Base-by-base conservation (phyloP, 495 filamentous ascomycete genomes). In the Hyaloscypha hepaticicola region DNA sequence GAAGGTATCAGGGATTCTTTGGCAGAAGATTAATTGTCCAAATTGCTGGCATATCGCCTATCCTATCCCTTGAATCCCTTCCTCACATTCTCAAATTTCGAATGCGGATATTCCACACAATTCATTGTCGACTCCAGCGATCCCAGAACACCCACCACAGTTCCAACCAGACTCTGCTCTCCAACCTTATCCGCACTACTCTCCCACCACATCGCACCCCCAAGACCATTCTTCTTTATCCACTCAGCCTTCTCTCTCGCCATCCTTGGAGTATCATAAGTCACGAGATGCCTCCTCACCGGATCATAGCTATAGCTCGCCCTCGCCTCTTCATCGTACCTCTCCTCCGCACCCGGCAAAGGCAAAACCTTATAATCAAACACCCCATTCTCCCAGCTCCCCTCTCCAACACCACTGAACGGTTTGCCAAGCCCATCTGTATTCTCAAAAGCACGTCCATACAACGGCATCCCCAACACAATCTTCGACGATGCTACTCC, bases 171-270 rank as follows among this genome's bases (percentile, higher is more conserved):
- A 72, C 90, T 92, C 55, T 86, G 82, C 5, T 80, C 75, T 0
- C 84, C 85, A 2, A 69, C 71, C 75, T 88, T 90, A 74, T 97
- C 94, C 5, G 83, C 88, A 74, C 87, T 93, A 69, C 87, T 90
- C 77, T 98, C 94, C 93, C 94, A 98, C 93, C 92, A 97, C 93
- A 97, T 98, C 16, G 81, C 90, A 22, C 94, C 93, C 1, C 91
- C 93, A 5, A 97, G 79, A 2, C 85, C 81, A 50, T 82, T 77
- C 14, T 80, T 61, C 69, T 77, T 80, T 67, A 97, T 83, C 73
- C 86, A 97, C 34, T 80, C 76, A 2, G 85, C 87, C 79, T 97
- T 98, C 56, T 69, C 38, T 66, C 78, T 77, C 12, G 87, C 89
- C 72, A 92, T 85, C 2, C 77, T 75, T 0, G 84, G 81, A 0